phyloP scores from a whole-genome alignment of 1,284 basidiomycete species.

The Cryptococcus jaspeensis region DNA sequence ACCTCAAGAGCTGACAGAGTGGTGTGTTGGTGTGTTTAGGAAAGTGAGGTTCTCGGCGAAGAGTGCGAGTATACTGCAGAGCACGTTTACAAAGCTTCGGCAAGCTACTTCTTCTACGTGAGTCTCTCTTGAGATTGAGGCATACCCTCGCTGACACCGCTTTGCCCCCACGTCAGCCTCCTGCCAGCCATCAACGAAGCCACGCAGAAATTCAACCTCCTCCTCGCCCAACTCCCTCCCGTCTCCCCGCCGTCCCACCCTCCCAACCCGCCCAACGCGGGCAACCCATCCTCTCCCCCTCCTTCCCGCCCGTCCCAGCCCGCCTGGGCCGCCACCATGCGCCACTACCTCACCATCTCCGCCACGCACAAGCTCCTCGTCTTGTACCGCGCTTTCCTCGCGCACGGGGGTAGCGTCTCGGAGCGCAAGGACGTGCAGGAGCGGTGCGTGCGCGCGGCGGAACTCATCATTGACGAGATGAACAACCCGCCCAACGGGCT shows the following conservation, averaged over 20 bases:
- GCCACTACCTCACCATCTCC: constrained; percentile 23
- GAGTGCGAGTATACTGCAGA: constrained; percentile 9
- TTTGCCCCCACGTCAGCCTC: too few species aligned
- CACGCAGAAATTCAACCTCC: not conserved
- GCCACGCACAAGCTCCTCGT: constrained; percentile 20
- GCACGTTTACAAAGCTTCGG: constrained; percentile 7
- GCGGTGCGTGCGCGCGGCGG: constrained; percentile 12
- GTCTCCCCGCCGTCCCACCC: not conserved
- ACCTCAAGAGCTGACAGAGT: not conserved
- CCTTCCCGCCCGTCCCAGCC: not conserved
- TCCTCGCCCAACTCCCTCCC: not conserved
- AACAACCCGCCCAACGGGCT: not conserved
- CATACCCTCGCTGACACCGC: too few species aligned
- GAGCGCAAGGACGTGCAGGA: constrained; percentile 12
- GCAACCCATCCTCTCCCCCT: not conserved
- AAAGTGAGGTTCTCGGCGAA: constrained; percentile 20
- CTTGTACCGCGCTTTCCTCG: constrained; percentile 21
- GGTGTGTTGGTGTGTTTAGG: too few species aligned
- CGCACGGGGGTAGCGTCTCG: constrained; percentile 1
- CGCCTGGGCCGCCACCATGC: constrained; percentile 9
- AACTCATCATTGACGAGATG: constrained; percentile 18
- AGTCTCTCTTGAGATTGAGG: too few species aligned
- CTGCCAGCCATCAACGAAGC: not conserved
- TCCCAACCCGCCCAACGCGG: not conserved
- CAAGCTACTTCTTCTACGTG: not conserved